Evolutionary conservation across 1,284 basidiomycete species (phyloP).

Genomic region (Testicularia cyperi): DNA sequence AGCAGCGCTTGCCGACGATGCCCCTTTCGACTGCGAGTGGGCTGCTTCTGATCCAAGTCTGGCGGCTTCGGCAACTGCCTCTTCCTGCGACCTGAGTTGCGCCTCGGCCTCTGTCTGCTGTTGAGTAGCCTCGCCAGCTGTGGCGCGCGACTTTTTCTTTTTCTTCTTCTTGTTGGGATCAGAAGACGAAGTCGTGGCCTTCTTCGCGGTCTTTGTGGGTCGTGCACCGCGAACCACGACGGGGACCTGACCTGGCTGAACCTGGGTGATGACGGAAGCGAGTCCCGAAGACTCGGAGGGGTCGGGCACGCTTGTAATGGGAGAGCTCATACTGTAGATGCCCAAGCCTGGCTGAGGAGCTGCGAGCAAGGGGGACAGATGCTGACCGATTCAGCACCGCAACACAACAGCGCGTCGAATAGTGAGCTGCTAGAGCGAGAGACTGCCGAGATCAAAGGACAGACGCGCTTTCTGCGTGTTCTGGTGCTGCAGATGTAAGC

Average conservation of each 20-base stretch:
- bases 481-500: no score
- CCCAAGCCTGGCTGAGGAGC: no score
- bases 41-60: constrained; percentile 24
- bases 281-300: constrained; percentile 32
- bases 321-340: constrained; percentile 25
- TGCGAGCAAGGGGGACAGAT: no score
- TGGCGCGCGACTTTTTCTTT: constrained; percentile 13
- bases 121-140: constrained; percentile 1
- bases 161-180: constrained; percentile 23
- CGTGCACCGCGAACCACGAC: constrained; percentile 12
- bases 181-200: constrained; percentile 8
- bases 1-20: constrained; percentile 1
- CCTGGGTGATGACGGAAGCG: constrained; percentile 50
- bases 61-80: constrained; percentile 25
- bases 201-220: constrained; percentile 12
- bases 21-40: constrained; percentile 13
- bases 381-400: no score
- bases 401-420: no score
- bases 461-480: no score
- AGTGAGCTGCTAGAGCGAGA: no score
- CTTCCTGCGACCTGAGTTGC: constrained; percentile 15
- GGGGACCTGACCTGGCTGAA: constrained; percentile 34
- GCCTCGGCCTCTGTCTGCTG: constrained; percentile 10
- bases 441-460: no score
- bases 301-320: constrained; percentile 46